Evolutionary conservation across 2,329 filamentous ascomycete species (phyloP).

Genomic region (Didymella pomorum): DNA sequence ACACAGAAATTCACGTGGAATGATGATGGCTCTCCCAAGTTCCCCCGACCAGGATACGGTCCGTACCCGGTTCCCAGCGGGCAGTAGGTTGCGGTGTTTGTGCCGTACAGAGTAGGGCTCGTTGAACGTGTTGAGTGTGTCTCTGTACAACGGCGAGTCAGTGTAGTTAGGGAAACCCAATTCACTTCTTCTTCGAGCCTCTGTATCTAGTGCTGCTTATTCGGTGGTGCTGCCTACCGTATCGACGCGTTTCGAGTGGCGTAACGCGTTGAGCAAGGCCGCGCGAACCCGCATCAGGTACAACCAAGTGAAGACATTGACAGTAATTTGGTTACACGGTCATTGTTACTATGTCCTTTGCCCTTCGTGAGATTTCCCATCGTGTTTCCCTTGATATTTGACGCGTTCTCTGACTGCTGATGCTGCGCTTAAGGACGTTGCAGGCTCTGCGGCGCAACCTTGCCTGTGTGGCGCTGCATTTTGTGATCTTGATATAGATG

Average conservation of each 20-base stretch:
- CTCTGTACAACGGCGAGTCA: too few species aligned
- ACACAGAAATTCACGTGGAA: constrained; percentile 60
- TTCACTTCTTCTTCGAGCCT: background rate
- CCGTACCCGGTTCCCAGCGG: constrained; percentile 52
- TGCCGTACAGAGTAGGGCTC: background rate
- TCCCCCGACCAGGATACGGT: constrained; percentile 60
- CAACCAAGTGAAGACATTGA: background rate
- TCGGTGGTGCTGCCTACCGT: background rate
- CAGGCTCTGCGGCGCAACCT: background rate
- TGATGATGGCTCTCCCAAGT: constrained; percentile 56
- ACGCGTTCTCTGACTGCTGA: background rate
- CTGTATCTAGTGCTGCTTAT: background rate
- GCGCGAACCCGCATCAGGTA: background rate
- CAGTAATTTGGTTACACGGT: background rate
- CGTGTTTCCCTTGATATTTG: background rate
- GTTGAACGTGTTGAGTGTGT: background rate
- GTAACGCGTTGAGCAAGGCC: background rate
- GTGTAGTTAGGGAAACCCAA: background rate
- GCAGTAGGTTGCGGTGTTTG: constrained; percentile 23
- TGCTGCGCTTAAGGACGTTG: background rate
- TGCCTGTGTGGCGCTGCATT: background rate
- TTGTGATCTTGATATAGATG: background rate
- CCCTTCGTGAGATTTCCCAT: background rate
- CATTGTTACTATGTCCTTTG: background rate
- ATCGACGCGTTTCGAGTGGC: background rate